These are phyloP conservation scores for Austroboletus novae-zelandiae DNA, from an alignment of 1,284 basidiomycete species.

Conservation along the genomic window DNA sequence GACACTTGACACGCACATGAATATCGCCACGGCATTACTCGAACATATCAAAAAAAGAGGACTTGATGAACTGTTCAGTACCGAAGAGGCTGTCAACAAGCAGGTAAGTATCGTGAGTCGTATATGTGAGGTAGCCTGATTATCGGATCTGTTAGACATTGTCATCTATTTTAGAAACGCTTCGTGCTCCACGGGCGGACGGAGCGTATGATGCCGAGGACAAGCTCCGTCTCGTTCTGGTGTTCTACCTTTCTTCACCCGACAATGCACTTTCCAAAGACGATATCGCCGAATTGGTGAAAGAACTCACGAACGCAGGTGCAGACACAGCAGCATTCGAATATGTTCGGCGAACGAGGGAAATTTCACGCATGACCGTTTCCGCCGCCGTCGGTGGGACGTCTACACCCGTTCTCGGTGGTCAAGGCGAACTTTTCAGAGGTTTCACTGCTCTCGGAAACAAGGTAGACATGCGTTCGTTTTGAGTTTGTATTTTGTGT, in stretches of 20 bases:
- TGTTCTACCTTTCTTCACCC: conserved; percentile 88
- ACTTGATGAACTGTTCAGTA: conserved; percentile 94
- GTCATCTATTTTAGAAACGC: conserved; percentile 77
- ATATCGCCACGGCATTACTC: conserved; percentile 94
- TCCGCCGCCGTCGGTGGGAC: conserved; percentile 60
- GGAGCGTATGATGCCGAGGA: conserved; percentile 74
- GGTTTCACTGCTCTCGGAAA: conserved; percentile 94
- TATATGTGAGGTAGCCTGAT: conserved; percentile 7
- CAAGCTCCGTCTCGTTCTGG: conserved; percentile 90
- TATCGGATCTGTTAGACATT: conserved; percentile 52
- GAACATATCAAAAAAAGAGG: conserved; percentile 96
- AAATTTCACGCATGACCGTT: conserved; percentile 89
- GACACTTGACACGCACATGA: conserved; percentile 98
- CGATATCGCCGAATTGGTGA: conserved; percentile 85
- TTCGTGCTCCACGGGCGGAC: conserved; percentile 66
- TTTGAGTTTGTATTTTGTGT: conserved; percentile 3
- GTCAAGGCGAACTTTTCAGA: conserved; percentile 79
- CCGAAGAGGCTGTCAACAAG: conserved; percentile 88
- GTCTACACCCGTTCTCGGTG: conserved; percentile 74
- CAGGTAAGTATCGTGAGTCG: conserved; percentile 47
- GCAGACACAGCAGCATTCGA: conserved; percentile 85
- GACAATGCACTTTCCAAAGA: conserved; percentile 82
- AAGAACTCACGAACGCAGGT: conserved; percentile 78
- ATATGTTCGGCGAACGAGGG: conserved; percentile 90
- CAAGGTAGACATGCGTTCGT: conserved; percentile 52